Evolutionary conservation across 78 protist genomes (phyloP), one percentile per base, ranked within the genome.

Genomic region (Dictyostelium capitatum): DNA sequence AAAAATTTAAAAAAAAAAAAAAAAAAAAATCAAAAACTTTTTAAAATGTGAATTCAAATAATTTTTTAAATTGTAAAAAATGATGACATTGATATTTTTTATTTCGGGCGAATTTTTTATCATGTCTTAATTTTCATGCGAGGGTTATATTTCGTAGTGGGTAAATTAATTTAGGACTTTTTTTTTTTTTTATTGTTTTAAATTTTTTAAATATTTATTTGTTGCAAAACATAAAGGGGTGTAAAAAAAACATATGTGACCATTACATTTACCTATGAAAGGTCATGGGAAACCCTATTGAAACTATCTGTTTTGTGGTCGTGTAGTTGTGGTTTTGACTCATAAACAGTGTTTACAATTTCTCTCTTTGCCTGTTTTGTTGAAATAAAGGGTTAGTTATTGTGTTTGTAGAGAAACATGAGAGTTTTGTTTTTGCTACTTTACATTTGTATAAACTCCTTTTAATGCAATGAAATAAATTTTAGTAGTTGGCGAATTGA

Each of bases 401-500:
- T 15, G 4, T 43, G 9, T 62, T 1, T 37, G 4, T 37, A 37
- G 43, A 3, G 43, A 3, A 30, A 37, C 4, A 41, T 57, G 32
- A 14, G 53, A 6, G 73, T 12, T 30, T 23, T 37, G 20, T 7
- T 25, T 25, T 3, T 19, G 9, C 9, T 62, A 19, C 10, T 0
- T 62, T 23, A 80, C 43, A n/a, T 75, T 81, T 65, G 95, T 80
- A 25, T 78, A 82, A 2, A 75, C 89, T 11, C 96, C 96, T 32
- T 92, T 92, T 41, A 92, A 74, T n/a, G 78, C 96, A 57, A 92
- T 81, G 14, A 72, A 92, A 48, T 50, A 75, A 4, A 92, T 82
- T 23, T 83, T 92, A 5, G 96, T 82, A 10, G 67, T 83, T 28
- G 81, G 89, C 0, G 96, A 53, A n/a, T 91, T 91, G 75, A 81